These are phyloP conservation scores for Cadophora sp. DNA, from an alignment of 2,329 filamentous ascomycete genomes.

Conservation along the genomic window DNA sequence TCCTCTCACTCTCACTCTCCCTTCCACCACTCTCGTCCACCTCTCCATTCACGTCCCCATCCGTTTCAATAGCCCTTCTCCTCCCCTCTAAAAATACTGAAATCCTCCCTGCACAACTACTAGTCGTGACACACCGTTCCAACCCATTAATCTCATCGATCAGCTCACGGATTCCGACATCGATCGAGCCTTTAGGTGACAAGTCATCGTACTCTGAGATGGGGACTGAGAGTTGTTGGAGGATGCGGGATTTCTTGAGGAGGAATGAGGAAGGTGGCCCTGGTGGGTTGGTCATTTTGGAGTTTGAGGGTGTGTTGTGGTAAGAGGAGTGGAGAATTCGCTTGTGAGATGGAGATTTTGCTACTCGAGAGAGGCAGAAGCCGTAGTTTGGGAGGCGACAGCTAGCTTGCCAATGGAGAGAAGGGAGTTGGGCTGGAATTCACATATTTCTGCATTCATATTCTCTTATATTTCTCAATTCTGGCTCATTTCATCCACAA, in stretches of 20 bases:
- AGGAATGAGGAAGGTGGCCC: constrained; percentile 51
- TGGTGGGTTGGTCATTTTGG: constrained; percentile 15
- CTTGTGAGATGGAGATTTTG: neutral
- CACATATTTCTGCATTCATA: neutral
- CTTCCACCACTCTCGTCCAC: constrained; percentile 15
- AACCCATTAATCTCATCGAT: constrained; percentile 79
- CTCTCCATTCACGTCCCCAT: constrained; percentile 29
- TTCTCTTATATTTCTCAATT: neutral
- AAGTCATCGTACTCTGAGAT: constrained; percentile 78
- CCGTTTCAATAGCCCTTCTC: constrained; percentile 46
- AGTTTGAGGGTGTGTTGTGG: neutral
- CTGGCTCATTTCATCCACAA: neutral
- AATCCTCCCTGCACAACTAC: constrained; percentile 87
- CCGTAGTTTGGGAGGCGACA: neutral
- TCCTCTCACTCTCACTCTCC: constrained; percentile 24
- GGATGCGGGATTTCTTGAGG: constrained; percentile 73
- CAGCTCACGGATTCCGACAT: constrained; percentile 77
- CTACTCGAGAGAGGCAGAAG: neutral
- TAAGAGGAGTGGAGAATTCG: neutral
- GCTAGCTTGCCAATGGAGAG: neutral
- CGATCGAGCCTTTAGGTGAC: constrained; percentile 88
- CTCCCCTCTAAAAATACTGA: constrained; percentile 87
- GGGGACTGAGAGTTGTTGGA: constrained; percentile 72
- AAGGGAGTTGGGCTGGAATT: neutral
- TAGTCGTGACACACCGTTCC: constrained; percentile 85